Evolutionary conservation across 2,329 filamentous ascomycete genomes (phyloP), one percentile per base, ranked within the genome.

Genomic region (Colletotrichum chlorophyti): DNA sequence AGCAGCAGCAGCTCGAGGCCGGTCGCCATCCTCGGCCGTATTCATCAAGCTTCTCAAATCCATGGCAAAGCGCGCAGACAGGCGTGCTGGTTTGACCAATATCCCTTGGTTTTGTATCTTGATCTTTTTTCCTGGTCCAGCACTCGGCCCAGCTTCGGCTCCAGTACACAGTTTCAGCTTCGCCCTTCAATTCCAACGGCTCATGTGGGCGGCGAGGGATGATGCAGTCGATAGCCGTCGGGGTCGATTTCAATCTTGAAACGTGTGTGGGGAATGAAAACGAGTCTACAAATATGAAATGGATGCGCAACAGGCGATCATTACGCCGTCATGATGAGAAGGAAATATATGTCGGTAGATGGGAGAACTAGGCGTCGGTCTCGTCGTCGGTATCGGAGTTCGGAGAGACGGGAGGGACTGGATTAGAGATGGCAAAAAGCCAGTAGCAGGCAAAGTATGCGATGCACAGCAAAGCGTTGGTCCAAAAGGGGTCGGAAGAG

Each of bases 11-110:
- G 70, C 65, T 47, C 71, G 70, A 41, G 68, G 67, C 61, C 72
- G 70, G 47, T 74, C 78, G 64, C 73, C 78, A 57, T 72, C 72
- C 61, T 82, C 83, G 31, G 79, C 76, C 19, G 77, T 74, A 69
- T 85, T 86, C 43, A 86, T 72, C 65, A 87, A 81, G 14, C 77
- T 78, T 62, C 76, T 72, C 55, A 85, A 76, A 74, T 84, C 81
- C 82, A 85, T 79, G 52, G 55, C 68, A 61, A 53, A 11, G 8
- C 26, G 21, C n/a, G 29, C 37, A 48, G n/a, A n/a, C n/a, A n/a
- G 50, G 24, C 42, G 55, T 35, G 37, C 38, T 23, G 45, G 14
- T 14, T 17, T 14, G 21, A 38, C 38, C 52, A 26, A 23, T 55
- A 43, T 35, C 7, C n/a, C 19, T 45, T 38, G 31, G 23, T 57